Evolutionary conservation across 257 asterid species (phyloP), one percentile per base, ranked within the genome.

Genomic region (Plantago elongata): DNA sequence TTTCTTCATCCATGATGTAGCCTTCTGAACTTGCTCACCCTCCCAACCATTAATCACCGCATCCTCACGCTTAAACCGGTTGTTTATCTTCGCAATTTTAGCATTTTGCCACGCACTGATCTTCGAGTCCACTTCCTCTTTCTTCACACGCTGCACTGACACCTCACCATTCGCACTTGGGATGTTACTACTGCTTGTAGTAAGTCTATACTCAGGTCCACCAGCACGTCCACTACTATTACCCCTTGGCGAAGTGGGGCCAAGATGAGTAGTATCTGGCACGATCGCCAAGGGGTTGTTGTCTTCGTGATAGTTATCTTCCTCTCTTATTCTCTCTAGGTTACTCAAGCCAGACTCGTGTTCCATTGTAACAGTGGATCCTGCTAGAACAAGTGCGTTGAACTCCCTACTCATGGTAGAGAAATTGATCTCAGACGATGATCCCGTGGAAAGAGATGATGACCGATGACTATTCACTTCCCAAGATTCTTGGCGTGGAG

Each of bases 1-100:
- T 80, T 92, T 92, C 88, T 92, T 92, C 95, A 92, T 92, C 95
- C 87, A 77, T 17, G 96, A 78, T 18, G 60, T 74, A n/a, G 97
- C 90, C 69, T 84, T 92, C 58, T 92, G 94, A 11, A 89, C 89
- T 51, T 86, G 89, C 75, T 92, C 99, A 7, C 76, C 84, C 61
- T 92, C 99, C 91, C 87, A 87, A 0, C 97, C 96, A 43, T 70
- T 73, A 47, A 89, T 82, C 4, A 87, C 56, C 9, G 87, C 97
- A 22, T 86, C 97, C 61, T 92, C 99, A 12, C 97, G 70, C 85
- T 89, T 92, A 66, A 86, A 87, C 71, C 97, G 79, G 48, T 92
- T 92, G 16, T 92, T 89, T 27, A 92, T 64, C 88, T 84, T 92
- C 1, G 97, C 78, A 13, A 84, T 67, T 63, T 92, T 84, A 3